Evolutionary conservation across 805 yeast species (phyloP).

Genomic region (Dipodascopsis uninucleata): DNA sequence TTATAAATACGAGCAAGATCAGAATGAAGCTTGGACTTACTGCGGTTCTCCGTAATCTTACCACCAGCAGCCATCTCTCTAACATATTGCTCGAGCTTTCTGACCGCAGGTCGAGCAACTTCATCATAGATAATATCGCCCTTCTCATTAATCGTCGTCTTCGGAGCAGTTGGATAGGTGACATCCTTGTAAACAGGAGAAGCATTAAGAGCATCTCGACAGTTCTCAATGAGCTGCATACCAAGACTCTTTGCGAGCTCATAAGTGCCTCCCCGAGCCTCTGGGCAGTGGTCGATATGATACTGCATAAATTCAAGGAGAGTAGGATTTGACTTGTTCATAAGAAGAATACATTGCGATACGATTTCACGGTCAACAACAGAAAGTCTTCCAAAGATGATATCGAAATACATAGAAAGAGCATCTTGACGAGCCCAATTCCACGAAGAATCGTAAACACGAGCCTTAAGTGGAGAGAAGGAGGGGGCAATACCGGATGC

Average conservation of each 20-base stretch:
- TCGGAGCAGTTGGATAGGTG: constrained; percentile 90
- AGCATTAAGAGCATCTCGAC: constrained; percentile 73
- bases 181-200: constrained; percentile 96
- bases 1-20: constrained; percentile 82
- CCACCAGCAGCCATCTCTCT: constrained; percentile 96
- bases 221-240: constrained; percentile 90
- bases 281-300: constrained; percentile 78
- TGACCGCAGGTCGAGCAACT: constrained; percentile 80
- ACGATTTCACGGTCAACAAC: constrained; percentile 94
- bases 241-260: constrained; percentile 86
- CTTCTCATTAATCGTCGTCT: constrained; percentile 78
- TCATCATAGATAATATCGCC: constrained; percentile 86
- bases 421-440: constrained; percentile 99
- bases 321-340: constrained; percentile 95
- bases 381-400: constrained; percentile 87
- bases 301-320: constrained; percentile 96
- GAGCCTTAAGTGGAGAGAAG: constrained; percentile 87
- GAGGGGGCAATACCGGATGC: constrained; percentile 87
- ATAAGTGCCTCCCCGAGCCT: constrained; percentile 87
- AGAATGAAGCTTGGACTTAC: constrained; percentile 54
- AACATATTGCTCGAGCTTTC: constrained; percentile 94
- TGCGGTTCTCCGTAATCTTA: constrained; percentile 60
- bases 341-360: constrained; percentile 90
- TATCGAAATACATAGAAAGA: constrained; percentile 87
- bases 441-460: constrained; percentile 97